Evolutionary conservation across 495 filamentous ascomycete genomes (phyloP), one percentile per base, ranked within the genome.

Genomic region (Friedmanniomyces endolithicus): DNA sequence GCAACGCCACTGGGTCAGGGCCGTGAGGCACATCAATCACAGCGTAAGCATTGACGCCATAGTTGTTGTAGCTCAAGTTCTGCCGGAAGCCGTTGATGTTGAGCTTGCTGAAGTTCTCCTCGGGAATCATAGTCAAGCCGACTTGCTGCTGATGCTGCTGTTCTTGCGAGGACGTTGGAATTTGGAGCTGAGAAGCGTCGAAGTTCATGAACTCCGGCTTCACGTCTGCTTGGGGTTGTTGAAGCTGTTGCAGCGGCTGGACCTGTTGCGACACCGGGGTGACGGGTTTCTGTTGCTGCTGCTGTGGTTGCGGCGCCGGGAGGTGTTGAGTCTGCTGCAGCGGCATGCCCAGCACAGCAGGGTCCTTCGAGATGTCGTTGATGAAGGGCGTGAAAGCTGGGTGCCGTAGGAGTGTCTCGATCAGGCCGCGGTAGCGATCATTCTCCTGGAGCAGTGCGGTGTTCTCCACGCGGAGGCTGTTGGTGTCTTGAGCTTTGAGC

Each of bases 331-430:
- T 53, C 54, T 64, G 57, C 51, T 55, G 40, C 27, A 44, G 43
- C 47, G 24, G 29, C 44, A 43, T 50, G 19, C 46, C 51, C 12
- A 63, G 34, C 14, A 58, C 34, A 4, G 63, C 23, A n/a, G 66
- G 62, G 56, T 64, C 66, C 20, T 61, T 23, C 50, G 35, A 22
- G 53, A 92, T 73, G 23, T 87, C 80, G 52, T 88, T 79, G 48
- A 98, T 72, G 69, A 92, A 92, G 56, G 75, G 75, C 11, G 81
- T 83, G 71, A 96, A 95, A 1, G 87, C 78, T n/a, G 86, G 79
- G 29, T 89, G 89, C n/a, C 80, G 81, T 37, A 96, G 75, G 29
- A 96, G 81, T 72, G 85, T 86, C 62, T 83, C 83, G 48, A 85
- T 87, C 50, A 95, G 76, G 52, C 85, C 81, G 19, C 79, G 80